Evolutionary conservation across 2,329 filamentous ascomycete species (phyloP).

Genomic region (Diaporthe sp.): DNA sequence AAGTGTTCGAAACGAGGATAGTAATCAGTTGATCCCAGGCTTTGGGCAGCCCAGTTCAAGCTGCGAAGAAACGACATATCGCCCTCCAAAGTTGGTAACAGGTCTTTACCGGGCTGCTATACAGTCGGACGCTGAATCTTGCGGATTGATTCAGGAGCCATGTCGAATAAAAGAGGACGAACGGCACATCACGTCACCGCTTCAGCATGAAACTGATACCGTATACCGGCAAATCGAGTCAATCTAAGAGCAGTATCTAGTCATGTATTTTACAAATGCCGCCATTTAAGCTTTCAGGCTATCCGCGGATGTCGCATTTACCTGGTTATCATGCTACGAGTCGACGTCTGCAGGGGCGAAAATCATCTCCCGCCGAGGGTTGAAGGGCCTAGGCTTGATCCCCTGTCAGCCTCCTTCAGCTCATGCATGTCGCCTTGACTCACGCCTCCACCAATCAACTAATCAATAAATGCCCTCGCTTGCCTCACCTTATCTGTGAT

Average conservation of each 20-base stretch:
- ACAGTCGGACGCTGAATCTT: background rate
- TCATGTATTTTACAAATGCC: background rate
- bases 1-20: slow-evolving; percentile 16
- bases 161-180: background rate
- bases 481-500: background rate
- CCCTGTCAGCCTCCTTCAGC: slow-evolving; percentile 12
- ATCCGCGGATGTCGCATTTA: background rate
- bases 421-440: slow-evolving; percentile 13
- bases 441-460: background rate
- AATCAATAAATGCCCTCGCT: background rate
- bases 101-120: background rate
- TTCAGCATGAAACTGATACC: background rate
- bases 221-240: background rate
- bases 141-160: background rate
- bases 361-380: background rate
- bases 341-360: background rate
- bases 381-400: background rate
- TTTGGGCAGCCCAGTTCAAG: slow-evolving; percentile 21
- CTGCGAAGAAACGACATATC: background rate
- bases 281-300: slow-evolving; percentile 7
- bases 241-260: background rate
- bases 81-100: background rate
- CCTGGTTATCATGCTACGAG: slow-evolving; percentile 10
- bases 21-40: background rate
- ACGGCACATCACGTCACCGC: background rate